Evolutionary conservation across 116 monocot species (phyloP).

Genomic region (Papilionanthe hybrid): DNA sequence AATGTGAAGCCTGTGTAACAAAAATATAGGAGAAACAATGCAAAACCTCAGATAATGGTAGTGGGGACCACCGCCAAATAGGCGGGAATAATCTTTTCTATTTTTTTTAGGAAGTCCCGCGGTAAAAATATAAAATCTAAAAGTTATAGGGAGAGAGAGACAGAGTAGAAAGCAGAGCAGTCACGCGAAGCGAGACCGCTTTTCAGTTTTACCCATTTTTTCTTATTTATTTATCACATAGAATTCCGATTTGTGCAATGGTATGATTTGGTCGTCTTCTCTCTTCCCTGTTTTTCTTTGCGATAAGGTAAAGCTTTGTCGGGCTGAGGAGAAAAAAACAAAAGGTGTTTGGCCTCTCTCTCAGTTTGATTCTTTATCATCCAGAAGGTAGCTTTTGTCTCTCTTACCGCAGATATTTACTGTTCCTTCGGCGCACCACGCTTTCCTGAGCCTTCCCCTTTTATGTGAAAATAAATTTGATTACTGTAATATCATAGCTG

Average conservation of each 20-base stretch:
- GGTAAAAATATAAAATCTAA: too few relatives aligned
- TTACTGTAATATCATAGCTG: too few relatives aligned
- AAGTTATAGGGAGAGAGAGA: too few relatives aligned
- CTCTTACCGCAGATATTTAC: neutral
- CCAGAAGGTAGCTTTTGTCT: neutral
- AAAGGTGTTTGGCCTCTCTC: neutral
- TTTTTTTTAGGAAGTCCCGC: too few relatives aligned
- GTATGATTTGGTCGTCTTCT: neutral
- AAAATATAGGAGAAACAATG: too few relatives aligned
- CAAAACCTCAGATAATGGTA: too few relatives aligned
- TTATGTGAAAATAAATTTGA: too few relatives aligned
- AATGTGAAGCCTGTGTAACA: too few relatives aligned
- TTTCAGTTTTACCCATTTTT: neutral
- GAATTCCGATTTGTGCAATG: neutral
- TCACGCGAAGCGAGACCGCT: conserved; percentile 9
- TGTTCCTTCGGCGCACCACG: too few relatives aligned
- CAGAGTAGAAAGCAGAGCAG: neutral
- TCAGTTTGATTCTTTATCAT: neutral
- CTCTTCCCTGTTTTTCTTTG: neutral
- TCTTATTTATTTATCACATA: neutral
- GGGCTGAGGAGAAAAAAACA: neutral
- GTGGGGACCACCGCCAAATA: too few relatives aligned
- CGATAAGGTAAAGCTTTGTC: conserved; percentile 1
- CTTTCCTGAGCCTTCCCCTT: too few relatives aligned
- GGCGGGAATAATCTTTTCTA: too few relatives aligned